A percentile compares a stretch with the other conserved stretches of the same genome.
These are phyloP conservation scores for Avicennia marina DNA, from an alignment of 257 asterid species.

Conservation along the genomic window DNA sequence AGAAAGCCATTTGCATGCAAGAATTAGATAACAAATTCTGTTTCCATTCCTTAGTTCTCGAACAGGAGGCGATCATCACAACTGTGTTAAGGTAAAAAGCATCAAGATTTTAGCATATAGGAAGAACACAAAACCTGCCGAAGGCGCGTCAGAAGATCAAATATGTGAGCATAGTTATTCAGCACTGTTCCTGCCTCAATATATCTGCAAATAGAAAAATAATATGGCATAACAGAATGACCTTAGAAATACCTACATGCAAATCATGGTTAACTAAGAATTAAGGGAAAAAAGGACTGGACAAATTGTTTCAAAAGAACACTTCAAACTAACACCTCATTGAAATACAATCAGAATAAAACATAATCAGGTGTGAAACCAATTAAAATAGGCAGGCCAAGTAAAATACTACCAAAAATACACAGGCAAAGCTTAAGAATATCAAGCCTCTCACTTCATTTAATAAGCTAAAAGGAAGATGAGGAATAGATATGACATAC, in stretches of 20 bases:
- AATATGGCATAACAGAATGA: background rate
- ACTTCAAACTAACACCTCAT: background rate
- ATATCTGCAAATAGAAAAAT: constrained; percentile 48
- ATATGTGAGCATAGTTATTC: constrained; percentile 94
- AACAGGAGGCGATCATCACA: background rate
- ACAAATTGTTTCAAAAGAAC: background rate
- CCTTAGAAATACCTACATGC: constrained; percentile 6
- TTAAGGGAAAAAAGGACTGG: background rate
- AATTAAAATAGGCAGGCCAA: background rate
- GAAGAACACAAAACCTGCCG: constrained; percentile 61
- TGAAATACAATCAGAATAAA: background rate
- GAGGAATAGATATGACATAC: constrained; percentile 35
- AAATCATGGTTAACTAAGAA: background rate
- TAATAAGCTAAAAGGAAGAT: background rate
- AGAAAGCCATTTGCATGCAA: constrained; percentile 1
- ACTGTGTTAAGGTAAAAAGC: background rate
- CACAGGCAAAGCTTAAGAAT: background rate
- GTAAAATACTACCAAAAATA: background rate
- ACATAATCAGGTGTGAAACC: background rate
- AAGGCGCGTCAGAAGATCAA: constrained; percentile 87
- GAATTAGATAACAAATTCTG: constrained; percentile 3
- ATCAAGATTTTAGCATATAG: constrained; percentile 12
- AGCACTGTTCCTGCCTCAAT: constrained; percentile 62
- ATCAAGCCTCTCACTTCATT: background rate
- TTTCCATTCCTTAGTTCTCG: background rate